Evolutionary conservation across 2,329 filamentous ascomycete species (phyloP).

Genomic region (Apiospora malaysiana): DNA sequence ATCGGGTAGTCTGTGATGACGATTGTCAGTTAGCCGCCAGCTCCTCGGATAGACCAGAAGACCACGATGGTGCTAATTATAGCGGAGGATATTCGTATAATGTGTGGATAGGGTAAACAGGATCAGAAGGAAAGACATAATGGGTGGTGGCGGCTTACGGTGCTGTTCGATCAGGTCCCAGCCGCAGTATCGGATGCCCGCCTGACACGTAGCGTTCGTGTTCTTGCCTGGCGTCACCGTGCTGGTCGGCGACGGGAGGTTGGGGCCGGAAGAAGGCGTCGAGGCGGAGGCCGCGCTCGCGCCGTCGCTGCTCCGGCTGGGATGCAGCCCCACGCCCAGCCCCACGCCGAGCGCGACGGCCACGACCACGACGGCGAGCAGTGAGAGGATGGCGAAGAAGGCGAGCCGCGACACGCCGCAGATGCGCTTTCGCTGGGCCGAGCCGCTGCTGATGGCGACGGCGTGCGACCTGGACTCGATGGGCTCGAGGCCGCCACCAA

Average conservation of each 20-base stretch:
- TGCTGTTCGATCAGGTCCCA: conserved; percentile 12
- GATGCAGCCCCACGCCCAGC: not conserved
- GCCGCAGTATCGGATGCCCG: not conserved
- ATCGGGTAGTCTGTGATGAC: not conserved
- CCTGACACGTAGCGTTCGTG: not conserved
- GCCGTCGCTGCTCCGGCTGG: not conserved
- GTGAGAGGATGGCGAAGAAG: conserved; percentile 9
- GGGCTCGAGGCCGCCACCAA: not conserved
- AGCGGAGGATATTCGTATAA: not conserved
- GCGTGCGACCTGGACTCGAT: not conserved
- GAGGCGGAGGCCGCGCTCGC: not conserved
- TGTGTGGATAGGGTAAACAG: not conserved
- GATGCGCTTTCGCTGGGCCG: not conserved
- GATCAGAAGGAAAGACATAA: not conserved
- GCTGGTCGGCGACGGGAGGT: not conserved
- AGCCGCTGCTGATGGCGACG: not conserved
- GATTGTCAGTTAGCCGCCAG: not conserved
- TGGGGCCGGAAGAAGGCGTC: not conserved
- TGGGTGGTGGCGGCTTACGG: not conserved
- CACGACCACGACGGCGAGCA: not conserved
- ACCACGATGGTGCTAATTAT: not conserved
- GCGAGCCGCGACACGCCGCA: not conserved
- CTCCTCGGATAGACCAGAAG: not conserved
- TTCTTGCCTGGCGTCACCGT: not conserved
- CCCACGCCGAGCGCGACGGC: not conserved